Conservation (phyloP, 352 stramenopile species). For the Phytophthora syringae region DNA sequence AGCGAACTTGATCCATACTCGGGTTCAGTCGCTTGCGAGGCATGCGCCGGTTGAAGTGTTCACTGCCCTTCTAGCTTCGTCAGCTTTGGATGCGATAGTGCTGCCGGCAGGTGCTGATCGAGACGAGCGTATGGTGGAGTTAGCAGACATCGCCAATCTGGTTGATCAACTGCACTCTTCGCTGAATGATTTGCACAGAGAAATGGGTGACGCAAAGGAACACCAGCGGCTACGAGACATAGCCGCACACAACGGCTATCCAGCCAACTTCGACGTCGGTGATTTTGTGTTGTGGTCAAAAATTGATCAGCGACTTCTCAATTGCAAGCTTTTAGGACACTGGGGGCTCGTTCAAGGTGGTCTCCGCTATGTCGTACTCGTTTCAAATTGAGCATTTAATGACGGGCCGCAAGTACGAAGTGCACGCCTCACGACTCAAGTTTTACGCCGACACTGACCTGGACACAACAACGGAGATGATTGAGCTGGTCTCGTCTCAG, state of each 20-base stretch:
- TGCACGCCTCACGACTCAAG: slow-evolving; percentile 3
- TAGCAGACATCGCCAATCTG: background rate
- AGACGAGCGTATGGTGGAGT: background rate
- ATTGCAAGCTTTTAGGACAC: slow-evolving; percentile 10
- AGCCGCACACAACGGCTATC: background rate
- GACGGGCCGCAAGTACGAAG: background rate
- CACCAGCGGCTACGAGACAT: background rate
- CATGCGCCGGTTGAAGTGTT: background rate
- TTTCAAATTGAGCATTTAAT: slow-evolving; percentile 19
- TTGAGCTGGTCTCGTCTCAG: background rate
- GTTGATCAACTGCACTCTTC: background rate
- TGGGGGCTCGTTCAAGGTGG: slow-evolving; percentile 21
- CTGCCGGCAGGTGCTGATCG: background rate
- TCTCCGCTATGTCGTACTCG: slow-evolving; percentile 6
- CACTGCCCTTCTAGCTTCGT: background rate
- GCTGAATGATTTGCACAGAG: background rate
- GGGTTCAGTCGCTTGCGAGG: background rate
- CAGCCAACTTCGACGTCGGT: slow-evolving; percentile 17
- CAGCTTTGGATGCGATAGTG: background rate
- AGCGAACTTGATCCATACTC: background rate
- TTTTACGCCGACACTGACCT: background rate
- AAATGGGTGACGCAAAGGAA: background rate
- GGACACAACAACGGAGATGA: background rate
- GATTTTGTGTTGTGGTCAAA: slow-evolving; percentile 28
- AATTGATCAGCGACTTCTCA: slow-evolving; percentile 11